phyloP scores from a whole-genome alignment of 129 eudicot genomes.

The Flaveria ramosissima region DNA sequence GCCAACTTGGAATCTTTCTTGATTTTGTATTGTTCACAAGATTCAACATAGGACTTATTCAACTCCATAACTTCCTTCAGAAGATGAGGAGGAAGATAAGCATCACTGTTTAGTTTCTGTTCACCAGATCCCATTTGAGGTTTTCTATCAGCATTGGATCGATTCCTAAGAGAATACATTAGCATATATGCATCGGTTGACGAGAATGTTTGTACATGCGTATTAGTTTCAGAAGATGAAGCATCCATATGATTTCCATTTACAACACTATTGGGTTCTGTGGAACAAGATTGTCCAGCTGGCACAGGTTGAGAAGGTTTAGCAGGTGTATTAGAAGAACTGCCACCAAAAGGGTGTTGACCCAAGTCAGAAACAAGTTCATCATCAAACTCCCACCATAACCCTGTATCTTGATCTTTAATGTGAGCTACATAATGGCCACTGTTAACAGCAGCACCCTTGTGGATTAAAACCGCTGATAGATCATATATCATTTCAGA shows the following conservation, averaged over 20 bases:
- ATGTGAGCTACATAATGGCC: conserved; percentile 97
- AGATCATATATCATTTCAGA: conserved; percentile 60
- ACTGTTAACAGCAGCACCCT: conserved; percentile 91
- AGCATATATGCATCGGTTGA: conserved; percentile 97
- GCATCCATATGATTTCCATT: conserved; percentile 48
- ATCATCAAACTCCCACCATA: conserved; percentile 99
- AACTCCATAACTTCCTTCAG: conserved; percentile 53
- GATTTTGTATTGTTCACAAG: conserved; percentile 63
- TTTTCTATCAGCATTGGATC: conserved; percentile 38
- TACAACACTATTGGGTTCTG: conserved; percentile 35
- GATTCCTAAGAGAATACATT: conserved; percentile 68
- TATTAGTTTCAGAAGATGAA: conserved; percentile 34
- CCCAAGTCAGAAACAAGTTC: conserved; percentile 85
- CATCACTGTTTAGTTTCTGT: conserved; percentile 33
- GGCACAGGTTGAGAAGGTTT: conserved; percentile 47
- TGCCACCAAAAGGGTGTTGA: conserved; percentile 76
- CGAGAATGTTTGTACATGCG: conserved; percentile 55
- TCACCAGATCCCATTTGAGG: conserved; percentile 33
- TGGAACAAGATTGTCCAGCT: conserved; percentile 35
- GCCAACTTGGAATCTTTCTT: conserved; percentile 59
- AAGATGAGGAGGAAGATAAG: conserved; percentile 74
- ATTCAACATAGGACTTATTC: conserved; percentile 53
- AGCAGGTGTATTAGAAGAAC: conserved; percentile 41
- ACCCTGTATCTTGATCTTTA: conserved; percentile 77
- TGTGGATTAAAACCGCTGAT: conserved; percentile 92